These are phyloP conservation scores for Trichoderma afroharzianum DNA, from an alignment of 2,329 filamentous ascomycete genomes.

Conservation along the genomic window DNA sequence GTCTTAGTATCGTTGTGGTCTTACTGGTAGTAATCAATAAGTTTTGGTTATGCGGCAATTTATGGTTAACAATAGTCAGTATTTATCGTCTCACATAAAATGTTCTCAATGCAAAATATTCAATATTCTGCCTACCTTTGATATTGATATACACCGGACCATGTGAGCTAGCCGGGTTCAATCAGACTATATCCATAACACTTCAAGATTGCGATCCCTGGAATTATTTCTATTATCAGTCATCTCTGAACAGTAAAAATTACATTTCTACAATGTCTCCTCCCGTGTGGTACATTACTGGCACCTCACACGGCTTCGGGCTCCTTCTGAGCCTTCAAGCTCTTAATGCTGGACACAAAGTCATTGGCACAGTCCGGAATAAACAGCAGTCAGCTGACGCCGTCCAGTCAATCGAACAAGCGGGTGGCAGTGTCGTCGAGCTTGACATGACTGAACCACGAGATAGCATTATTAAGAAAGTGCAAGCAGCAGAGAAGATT, in stretches of 20 bases:
- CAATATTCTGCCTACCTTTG: no score
- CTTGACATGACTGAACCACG: neutral
- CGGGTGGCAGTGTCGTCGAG: neutral
- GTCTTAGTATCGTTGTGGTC: no score
- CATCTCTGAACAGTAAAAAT: neutral
- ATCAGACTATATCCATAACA: no score
- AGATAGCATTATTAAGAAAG: neutral
- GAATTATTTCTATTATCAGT: no score
- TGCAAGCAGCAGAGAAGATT: neutral
- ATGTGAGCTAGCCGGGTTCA: no score
- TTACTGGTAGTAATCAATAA: no score
- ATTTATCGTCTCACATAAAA: no score
- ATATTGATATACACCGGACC: no score
- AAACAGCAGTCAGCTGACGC: neutral
- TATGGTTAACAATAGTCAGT: no score
- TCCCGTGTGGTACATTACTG: neutral
- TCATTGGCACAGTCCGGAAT: neutral
- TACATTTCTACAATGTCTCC: neutral
- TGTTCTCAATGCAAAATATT: no score
- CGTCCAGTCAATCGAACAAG: neutral
- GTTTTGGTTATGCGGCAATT: no score
- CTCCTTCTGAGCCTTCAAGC: neutral
- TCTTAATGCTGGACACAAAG: neutral
- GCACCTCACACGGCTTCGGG: neutral
- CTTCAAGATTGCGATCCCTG: neutral